Evolutionary conservation across 257 asterid species (phyloP), one percentile per base, ranked within the genome.

Genomic region (Eustoma russellianum): DNA sequence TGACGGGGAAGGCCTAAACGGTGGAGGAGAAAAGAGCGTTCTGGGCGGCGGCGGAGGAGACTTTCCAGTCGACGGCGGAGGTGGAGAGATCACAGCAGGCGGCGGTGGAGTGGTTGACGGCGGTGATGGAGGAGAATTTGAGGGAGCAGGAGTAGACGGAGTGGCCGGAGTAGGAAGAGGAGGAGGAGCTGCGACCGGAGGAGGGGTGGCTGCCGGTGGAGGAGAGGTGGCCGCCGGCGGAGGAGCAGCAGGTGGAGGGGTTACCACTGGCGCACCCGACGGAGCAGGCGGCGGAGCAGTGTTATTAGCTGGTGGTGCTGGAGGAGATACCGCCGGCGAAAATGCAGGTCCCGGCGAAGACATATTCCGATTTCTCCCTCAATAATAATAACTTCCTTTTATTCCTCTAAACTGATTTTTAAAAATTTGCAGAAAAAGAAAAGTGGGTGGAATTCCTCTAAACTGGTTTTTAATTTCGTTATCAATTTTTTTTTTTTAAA

Each of bases 231-330:
- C 48, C 9, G 66, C 38, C 1, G 70, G 54, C 10, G 81, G 17
- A 0, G 83, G 57, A 1, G 83, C 48, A 15, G 71, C 41, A 9
- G 73, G 57, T 1, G 75, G 41, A 13, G 77, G 53, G 14, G 65
- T 47, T 9, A 77, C 60, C 2, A 75, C 35, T 6, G 78, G 69
- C 0, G 78, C 66, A 1, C 57, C 15, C 7, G 91, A 62, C 0
- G 86, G 67, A 1, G 83, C 82, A 1, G 88, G 78, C 11, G 69
- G 48, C 1, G 83, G 72, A 5, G 85, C 43, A n/a, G n/a, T n/a
- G n/a, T n/a, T n/a, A n/a, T n/a, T n/a, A n/a, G n/a, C n/a, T n/a
- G n/a, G n/a, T n/a, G n/a, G n/a, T n/a, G n/a, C n/a, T 4, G 79
- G 79, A 8, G 85, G 75, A 7, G 81, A 49, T 2, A 38, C 12